Base-by-base conservation (phyloP, 345 rosid genomes). In the Rhodamnia rubescens region DNA sequence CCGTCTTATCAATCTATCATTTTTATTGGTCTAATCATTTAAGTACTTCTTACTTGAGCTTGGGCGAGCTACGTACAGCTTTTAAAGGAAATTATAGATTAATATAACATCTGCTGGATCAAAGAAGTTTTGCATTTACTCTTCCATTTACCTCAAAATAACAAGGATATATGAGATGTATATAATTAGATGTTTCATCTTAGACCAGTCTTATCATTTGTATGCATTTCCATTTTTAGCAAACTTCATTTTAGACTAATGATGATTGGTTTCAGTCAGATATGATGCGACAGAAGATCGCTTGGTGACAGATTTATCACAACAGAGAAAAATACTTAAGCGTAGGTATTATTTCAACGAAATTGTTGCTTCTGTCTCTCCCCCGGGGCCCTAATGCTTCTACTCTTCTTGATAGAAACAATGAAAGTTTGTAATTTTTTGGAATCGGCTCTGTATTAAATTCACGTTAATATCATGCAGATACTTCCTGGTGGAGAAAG, bases 401-500 rank as follows among this genome's bases (percentile, higher is more conserved):
- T 54, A 59, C 21, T 42, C n/a, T 75, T 53, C 53, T 53, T 8
- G 9, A 59, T 59, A 59, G 74, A 59, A 59, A 59, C 0, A 7
- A 59, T 59, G 74, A 59, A 59, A 59, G 36, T 27, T 59, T 59
- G 74, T 59, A 15, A 36, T 36, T 32, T 69, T 69, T 47, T 69
- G 80, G 47, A 36, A 18, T 69, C 0, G 3, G 47, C 24, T 36
- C 20, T 53, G 54, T 83, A 56, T 22, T 36, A 6, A 50, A 64
- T 64, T 32, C 74, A 53, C 18, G 47, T 26, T 32, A 56, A 74
- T 81, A 75, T 90, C 85, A 75, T 93, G 87, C 92, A 97, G 99
- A 90, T 97, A 95, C 90, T 97, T 90, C 90, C 89, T 97, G 54
- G 98, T 97, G 90, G 99, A 97, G 92, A 97, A 93, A 90, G 99